phyloP scores from a whole-genome alignment of 139 green algal genomes.

The Volvox reticuliferus region DNA sequence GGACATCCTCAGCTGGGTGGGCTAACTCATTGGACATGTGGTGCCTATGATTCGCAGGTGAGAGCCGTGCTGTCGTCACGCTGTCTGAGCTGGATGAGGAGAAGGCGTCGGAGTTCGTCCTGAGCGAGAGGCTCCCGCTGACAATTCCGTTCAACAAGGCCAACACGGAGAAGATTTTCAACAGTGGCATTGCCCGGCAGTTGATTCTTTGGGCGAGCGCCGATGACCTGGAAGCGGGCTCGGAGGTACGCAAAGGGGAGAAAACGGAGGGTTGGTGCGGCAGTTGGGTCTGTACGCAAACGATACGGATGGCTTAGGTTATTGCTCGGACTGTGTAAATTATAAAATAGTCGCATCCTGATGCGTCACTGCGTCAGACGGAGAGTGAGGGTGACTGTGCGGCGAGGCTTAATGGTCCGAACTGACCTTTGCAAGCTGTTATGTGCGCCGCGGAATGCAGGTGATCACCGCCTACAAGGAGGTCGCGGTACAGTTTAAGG shows the following conservation, averaged over 20 bases:
- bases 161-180: conserved; percentile 85
- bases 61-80: conserved; percentile 38
- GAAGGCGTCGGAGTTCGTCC: conserved; percentile 64
- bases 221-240: conserved; percentile 17
- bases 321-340: no score
- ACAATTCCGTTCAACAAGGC: conserved; percentile 81
- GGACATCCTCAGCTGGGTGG: no score
- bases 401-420: no score
- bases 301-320: no score
- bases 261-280: no score
- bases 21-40: no score
- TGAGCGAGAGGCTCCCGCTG: conserved; percentile 79
- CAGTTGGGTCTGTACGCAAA: no score
- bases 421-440: no score
- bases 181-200: conserved; percentile 79
- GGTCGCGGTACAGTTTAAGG: conserved; percentile 62
- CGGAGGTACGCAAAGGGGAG: conserved; percentile 15
- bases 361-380: no score
- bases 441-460: not conserved
- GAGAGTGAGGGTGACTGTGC: no score
- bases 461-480: conserved; percentile 46
- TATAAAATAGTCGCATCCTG: no score
- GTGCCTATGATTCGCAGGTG: conserved; percentile 1
- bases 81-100: conserved; percentile 30
- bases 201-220: conserved; percentile 64